Conservation (phyloP, 2,329 filamentous ascomycete species). For the Bipolaris sorokiniana region DNA sequence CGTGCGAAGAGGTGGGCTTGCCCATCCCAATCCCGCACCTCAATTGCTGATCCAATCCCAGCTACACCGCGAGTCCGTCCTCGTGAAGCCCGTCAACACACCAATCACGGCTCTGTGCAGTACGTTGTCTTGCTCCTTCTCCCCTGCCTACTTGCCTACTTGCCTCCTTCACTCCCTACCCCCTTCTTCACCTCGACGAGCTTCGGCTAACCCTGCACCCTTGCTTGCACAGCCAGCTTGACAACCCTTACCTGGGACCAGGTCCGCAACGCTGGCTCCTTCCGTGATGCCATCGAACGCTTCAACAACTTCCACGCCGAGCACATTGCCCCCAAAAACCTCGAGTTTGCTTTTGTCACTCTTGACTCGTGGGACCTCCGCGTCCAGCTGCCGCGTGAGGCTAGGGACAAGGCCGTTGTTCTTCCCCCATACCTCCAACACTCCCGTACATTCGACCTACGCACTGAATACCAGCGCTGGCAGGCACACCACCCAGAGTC, state of each 20-base stretch:
- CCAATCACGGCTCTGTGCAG: constrained; percentile 98
- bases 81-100: constrained; percentile 98
- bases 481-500: constrained; percentile 98
- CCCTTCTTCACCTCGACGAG: neutral
- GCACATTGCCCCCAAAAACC: constrained; percentile 85
- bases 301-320: constrained; percentile 95
- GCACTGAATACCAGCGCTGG: constrained; percentile 98
- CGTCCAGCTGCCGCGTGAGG: constrained; percentile 95
- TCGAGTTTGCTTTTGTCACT: constrained; percentile 98
- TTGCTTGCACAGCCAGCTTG: constrained; percentile 73
- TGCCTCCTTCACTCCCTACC: neutral
- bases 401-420: constrained; percentile 96
- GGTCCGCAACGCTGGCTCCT: constrained; percentile 94
- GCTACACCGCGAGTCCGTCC: constrained; percentile 93
- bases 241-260: constrained; percentile 99
- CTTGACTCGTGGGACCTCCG: constrained; percentile 98
- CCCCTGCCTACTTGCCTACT: no score
- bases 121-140: constrained; percentile 60
- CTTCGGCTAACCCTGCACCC: constrained; percentile 21
- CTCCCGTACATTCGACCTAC: constrained; percentile 94
- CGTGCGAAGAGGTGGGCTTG: constrained; percentile 78
- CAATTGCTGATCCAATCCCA: constrained; percentile 52
- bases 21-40: neutral
- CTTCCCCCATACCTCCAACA: constrained; percentile 96
- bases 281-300: constrained; percentile 93